A percentile compares a stretch with the other conserved stretches of the same genome.
phyloP scores from a whole-genome alignment of 495 filamentous ascomycete genomes.

The Margaritispora aquatica region DNA sequence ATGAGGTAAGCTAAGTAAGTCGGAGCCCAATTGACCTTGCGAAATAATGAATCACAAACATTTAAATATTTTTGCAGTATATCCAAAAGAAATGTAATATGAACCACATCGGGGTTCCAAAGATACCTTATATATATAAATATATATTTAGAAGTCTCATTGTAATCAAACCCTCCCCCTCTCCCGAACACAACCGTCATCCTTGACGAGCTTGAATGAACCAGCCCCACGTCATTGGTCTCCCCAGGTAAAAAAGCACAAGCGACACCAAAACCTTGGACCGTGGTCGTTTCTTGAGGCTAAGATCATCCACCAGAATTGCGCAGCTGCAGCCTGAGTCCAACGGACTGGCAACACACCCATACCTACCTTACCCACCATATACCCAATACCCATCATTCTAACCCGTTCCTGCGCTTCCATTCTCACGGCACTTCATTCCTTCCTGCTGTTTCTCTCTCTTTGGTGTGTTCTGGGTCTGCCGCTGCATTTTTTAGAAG shows the following conservation, averaged over 20 bases:
- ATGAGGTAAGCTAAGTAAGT: too few species aligned
- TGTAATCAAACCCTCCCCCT: too few species aligned
- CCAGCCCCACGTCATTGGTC: background rate
- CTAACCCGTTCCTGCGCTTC: background rate
- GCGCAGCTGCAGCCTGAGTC: background rate
- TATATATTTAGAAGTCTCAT: too few species aligned
- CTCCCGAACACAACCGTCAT: too few species aligned
- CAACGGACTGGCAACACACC: background rate
- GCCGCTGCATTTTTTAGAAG: conserved; percentile 14
- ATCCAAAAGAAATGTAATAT: too few species aligned
- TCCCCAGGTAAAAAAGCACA: background rate
- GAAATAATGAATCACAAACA: too few species aligned
- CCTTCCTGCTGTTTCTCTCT: conserved; percentile 3
- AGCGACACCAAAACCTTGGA: background rate
- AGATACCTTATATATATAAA: too few species aligned
- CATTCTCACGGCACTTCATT: background rate
- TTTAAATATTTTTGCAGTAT: too few species aligned
- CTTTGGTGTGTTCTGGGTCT: conserved; percentile 9
- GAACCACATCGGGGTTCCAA: too few species aligned
- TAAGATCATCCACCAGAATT: background rate
- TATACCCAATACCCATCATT: background rate
- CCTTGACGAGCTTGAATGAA: too few species aligned
- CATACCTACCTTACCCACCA: background rate
- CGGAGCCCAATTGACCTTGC: too few species aligned
- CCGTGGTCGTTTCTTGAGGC: background rate